Evolutionary conservation across 2,329 filamentous ascomycete species (phyloP), one percentile per base, ranked within the genome.

Genomic region (Hypoxylon sp.): DNA sequence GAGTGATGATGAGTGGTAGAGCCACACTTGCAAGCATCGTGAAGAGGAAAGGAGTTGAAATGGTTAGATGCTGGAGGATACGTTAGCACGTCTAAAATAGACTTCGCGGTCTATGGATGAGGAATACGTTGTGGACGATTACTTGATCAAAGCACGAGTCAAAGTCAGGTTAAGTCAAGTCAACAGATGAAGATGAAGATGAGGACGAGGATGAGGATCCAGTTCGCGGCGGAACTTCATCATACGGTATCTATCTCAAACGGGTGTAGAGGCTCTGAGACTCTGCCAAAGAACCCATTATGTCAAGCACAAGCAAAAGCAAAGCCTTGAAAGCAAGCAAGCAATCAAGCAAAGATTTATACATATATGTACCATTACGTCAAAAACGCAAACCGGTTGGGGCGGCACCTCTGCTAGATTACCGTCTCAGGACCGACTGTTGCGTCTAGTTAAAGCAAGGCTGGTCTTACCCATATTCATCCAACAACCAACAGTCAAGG

Each of bases 1-100:
- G 73, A 90, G 93, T 73, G 90, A 93, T 67, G 92, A 94, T 77
- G 92, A 94, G 74, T 93, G 91, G 91, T 88, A 81, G 76, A 76
- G 68, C 69, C 72, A 69, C 37, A 64, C 73, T 69, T 71, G 51
- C 48, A 72, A 49, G 25, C 65, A 69, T 63, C 72, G 46, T 22
- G 33, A 31, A 37, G 49, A 42, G 35, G 46, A 57, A 1, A 40
- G 33, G 30, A 25, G 46, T 40, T n/a, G 20, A 57, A 27, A 48
- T 57, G 48, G 71, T 40, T 42, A 27, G 27, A 44, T 46, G 44
- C 51, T 31, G 31, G 17, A 40, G 22, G 48, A 46, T 48, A 61
- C 17, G 51, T 33, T 37, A 53, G 33, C 37, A 54, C n/a, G 25
- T 54, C n/a, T 37, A 54, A 27, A 5, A 27, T 27, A 54, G 20